Evolutionary conservation across 2,329 filamentous ascomycete genomes (phyloP), one percentile per base, ranked within the genome.

Genomic region (Pyrenophora teres): DNA sequence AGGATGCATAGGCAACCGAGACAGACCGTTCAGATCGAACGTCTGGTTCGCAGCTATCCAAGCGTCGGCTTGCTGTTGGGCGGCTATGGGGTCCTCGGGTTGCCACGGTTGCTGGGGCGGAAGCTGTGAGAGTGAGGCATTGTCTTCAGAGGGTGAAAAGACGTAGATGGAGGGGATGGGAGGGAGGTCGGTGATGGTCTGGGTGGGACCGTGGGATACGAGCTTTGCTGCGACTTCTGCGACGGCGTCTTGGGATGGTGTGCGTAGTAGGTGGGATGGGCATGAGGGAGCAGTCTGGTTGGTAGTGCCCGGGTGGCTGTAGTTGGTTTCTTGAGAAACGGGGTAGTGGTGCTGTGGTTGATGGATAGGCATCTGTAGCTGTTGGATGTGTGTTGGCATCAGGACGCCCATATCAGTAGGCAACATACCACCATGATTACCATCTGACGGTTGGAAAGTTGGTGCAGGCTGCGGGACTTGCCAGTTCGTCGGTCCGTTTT

Each of bases 1-100:
- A 13, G 27, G 27, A 2, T 10, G 27, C 10, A 30, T 30, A 13
- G 25, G 13, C 13, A 1, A 25, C 32, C 12, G 27, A 12, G 13
- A 13, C 15, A 16, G 35, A 12, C 18, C 37, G 13, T 15, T 37
- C 3, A 30, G 2, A 2, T 49, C 35, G 6, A 23, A 18, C 2
- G 16, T 43, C 27, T 48, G 44, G 32, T 52, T 38, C 8, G 44
- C 44, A 9, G 39, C 50, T 35, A 52, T 36, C 6, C 42, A 35
- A 30, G 33, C 39, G 25, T 52, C 44, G 12, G 48, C 30, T n/a
- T 43, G 18, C 39, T 42, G 36, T 19, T 37, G 32, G 8, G 13
- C 27, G 16, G 9, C 23, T 25, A 25, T 36, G 38, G 39, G 18
- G 16, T 30, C 1, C n/a, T 31, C 1, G 9, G 25, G 40, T 4